Evolutionary conservation across 306 rosid genomes (phyloP).

Genomic region (Trifolium pratense): DNA sequence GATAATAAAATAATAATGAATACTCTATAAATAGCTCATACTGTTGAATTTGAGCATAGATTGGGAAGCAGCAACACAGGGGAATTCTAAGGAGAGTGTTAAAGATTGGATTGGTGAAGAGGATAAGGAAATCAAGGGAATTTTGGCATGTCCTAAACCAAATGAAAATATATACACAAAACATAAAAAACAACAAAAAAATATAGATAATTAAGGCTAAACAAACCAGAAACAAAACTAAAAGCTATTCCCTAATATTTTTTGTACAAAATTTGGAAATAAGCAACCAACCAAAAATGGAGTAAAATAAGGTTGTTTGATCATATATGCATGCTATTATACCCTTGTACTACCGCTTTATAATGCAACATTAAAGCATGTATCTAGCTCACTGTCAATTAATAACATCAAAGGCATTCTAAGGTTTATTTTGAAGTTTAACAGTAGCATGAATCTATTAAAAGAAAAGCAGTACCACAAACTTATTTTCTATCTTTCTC

Average conservation of each 20-base stretch:
- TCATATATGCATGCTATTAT: neutral
- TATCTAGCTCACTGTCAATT: constrained; percentile 17
- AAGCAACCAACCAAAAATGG: constrained; percentile 23
- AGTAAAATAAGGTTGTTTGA: neutral
- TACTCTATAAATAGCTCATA: too few species aligned
- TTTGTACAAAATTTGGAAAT: constrained; percentile 39
- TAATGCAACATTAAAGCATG: constrained; percentile 22
- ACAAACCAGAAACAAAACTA: too few species aligned
- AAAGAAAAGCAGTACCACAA: neutral
- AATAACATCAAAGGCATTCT: constrained; percentile 4
- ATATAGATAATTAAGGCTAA: too few species aligned
- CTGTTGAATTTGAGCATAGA: too few species aligned
- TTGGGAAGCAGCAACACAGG: too few species aligned
- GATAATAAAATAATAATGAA: too few species aligned
- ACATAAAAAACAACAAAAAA: too few species aligned
- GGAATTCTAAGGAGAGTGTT: too few species aligned
- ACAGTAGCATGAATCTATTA: constrained; percentile 18
- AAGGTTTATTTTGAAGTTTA: constrained; percentile 30
- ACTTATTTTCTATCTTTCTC: neutral
- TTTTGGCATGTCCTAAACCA: too few species aligned
- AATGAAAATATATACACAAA: too few species aligned
- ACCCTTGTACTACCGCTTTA: constrained; percentile 7
- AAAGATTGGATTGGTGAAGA: too few species aligned
- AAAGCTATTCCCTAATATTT: neutral
- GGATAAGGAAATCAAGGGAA: too few species aligned